Percentiles rank a stretch among this genome's conserved stretches.
Conservation (phyloP, 2,329 filamentous ascomycete species). For the Calcarisporium arbuscula region DNA sequence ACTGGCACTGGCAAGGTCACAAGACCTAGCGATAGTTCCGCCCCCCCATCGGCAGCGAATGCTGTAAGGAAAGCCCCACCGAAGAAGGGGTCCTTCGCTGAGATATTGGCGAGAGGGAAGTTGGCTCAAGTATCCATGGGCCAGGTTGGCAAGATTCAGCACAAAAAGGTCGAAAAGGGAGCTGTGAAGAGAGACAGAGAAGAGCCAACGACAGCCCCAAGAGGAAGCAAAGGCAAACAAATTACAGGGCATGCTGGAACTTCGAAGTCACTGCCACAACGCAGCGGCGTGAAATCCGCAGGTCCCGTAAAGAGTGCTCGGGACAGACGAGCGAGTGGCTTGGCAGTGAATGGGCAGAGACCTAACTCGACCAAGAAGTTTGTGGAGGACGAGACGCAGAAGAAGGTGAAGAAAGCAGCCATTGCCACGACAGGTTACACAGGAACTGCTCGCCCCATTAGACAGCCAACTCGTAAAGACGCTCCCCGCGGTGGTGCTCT, state of each 20-base stretch:
- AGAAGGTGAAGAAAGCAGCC: slow-evolving; percentile 57
- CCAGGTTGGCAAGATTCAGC: slow-evolving; percentile 66
- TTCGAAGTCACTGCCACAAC: slow-evolving; percentile 20
- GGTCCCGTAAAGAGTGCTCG: too few relatives aligned
- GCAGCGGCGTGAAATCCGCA: slow-evolving; percentile 14
- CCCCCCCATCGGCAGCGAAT: slow-evolving; percentile 2
- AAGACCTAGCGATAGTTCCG: slow-evolving; percentile 14
- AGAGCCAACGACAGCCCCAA: slow-evolving; percentile 25
- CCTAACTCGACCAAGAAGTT: slow-evolving; percentile 13
- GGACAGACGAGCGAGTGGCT: too few relatives aligned
- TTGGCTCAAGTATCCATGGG: slow-evolving; percentile 55
- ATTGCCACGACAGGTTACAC: slow-evolving; percentile 59
- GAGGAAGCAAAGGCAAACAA: slow-evolving; percentile 22
- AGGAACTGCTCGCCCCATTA: slow-evolving; percentile 56
- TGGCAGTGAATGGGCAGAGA: too few relatives aligned
- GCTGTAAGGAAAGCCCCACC: slow-evolving; percentile 46
- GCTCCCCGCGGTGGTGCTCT: slow-evolving; percentile 34
- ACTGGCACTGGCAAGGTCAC: slow-evolving; percentile 6
- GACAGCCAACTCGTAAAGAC: slow-evolving; percentile 25
- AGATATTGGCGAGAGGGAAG: slow-evolving; percentile 67
- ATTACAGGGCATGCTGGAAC: slow-evolving; percentile 23
- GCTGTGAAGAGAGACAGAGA: slow-evolving; percentile 44
- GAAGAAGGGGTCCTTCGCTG: slow-evolving; percentile 69
- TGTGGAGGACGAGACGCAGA: slow-evolving; percentile 34
- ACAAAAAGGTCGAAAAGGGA: slow-evolving; percentile 65